Evolutionary conservation across 768 basidiomycete genomes (phyloP).

Genomic region (Russula sp.): DNA sequence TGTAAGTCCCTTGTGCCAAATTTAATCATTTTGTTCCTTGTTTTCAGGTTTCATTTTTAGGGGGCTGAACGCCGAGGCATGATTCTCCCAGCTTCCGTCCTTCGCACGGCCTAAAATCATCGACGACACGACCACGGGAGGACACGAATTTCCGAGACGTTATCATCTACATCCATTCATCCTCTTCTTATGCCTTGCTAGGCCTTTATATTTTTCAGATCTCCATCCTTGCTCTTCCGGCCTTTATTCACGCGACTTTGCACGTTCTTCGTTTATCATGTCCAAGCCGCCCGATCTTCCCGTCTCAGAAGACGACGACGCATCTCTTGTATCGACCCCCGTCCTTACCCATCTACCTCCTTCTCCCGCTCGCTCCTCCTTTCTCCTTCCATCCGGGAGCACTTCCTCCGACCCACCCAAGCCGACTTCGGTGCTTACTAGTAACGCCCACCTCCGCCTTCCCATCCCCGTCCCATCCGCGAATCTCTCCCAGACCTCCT

Average conservation of each 20-base stretch:
- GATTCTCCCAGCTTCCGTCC: background rate
- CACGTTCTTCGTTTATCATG: slow-evolving; percentile 3
- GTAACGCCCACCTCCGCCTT: slow-evolving; percentile 17
- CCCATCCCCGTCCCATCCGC: slow-evolving; percentile 22
- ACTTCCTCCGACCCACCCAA: background rate
- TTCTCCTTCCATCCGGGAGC: background rate
- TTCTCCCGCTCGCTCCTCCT: background rate
- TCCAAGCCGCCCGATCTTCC: slow-evolving; percentile 9
- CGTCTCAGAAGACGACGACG: slow-evolving; percentile 18
- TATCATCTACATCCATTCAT: background rate
- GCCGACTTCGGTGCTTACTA: background rate
- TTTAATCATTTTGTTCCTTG: background rate
- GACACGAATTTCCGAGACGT: slow-evolving; percentile 1
- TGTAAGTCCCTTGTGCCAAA: background rate
- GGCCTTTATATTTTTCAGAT: background rate
- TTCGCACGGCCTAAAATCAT: slow-evolving; percentile 1
- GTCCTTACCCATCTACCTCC: slow-evolving; percentile 5
- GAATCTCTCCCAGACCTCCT: slow-evolving; percentile 22
- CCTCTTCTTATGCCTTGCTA: slow-evolving; percentile 11
- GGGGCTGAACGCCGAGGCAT: background rate
- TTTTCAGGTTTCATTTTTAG: background rate
- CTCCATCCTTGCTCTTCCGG: background rate
- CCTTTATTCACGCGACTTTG: slow-evolving; percentile 1
- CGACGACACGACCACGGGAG: slow-evolving; percentile 5
- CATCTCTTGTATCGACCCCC: slow-evolving; percentile 20